Conservation (phyloP, 352 stramenopile genomes). For the Pythium pyrilobum region DNA sequence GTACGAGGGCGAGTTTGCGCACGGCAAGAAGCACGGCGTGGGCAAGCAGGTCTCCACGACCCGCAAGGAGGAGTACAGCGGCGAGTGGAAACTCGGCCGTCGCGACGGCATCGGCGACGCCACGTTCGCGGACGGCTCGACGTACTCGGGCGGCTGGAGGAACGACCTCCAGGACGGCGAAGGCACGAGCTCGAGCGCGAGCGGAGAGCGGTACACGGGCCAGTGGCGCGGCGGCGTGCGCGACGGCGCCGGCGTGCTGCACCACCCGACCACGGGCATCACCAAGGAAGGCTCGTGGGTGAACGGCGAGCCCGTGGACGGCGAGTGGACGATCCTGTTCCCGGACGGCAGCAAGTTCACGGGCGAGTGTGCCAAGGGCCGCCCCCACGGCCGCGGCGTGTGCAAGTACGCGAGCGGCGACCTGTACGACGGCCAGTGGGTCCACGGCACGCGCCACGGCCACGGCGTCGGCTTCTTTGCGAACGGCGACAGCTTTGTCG, state of each 20-base stretch:
- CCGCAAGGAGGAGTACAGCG: slow-evolving; percentile 46
- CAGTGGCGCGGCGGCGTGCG: slow-evolving; percentile 52
- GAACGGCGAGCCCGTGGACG: slow-evolving; percentile 48
- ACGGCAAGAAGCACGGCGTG: slow-evolving; percentile 71
- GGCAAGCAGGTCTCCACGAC: slow-evolving; percentile 35
- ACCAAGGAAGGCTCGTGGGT: slow-evolving; percentile 68
- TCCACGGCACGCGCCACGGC: slow-evolving; percentile 73
- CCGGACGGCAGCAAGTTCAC: slow-evolving; percentile 72
- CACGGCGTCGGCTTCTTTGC: slow-evolving; percentile 62
- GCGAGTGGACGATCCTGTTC: slow-evolving; percentile 77
- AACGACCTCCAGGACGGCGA: slow-evolving; percentile 52
- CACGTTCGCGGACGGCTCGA: slow-evolving; percentile 43
- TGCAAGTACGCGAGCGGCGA: slow-evolving; percentile 84
- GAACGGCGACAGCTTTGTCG: slow-evolving; percentile 67
- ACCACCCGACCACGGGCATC: slow-evolving; percentile 37
- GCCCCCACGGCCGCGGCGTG: slow-evolving; percentile 60
- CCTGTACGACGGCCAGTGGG: slow-evolving; percentile 80
- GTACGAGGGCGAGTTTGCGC: slow-evolving; percentile 78
- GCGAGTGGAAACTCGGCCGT: slow-evolving; percentile 51
- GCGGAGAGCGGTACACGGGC: slow-evolving; percentile 65
- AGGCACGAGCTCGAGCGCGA: slow-evolving; percentile 46
- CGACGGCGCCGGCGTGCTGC: slow-evolving; percentile 46
- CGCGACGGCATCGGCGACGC: slow-evolving; percentile 57
- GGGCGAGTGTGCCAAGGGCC: slow-evolving; percentile 51
- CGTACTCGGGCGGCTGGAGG: slow-evolving; percentile 56